phyloP scores from a whole-genome alignment of 2,329 filamentous ascomycete species.

The Fusarium subtropicale region DNA sequence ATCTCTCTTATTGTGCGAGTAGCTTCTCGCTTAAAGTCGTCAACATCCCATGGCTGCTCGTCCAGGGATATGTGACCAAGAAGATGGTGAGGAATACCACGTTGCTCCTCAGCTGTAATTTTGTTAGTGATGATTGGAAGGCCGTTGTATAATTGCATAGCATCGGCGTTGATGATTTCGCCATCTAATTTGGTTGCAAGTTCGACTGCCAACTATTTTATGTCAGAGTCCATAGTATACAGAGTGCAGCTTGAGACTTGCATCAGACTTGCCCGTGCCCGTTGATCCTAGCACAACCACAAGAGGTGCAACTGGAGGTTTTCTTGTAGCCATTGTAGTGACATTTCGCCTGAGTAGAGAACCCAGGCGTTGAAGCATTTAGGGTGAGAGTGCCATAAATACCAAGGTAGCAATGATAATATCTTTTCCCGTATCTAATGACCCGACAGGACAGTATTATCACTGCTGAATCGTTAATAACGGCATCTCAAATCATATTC shows the following conservation, averaged over 20 bases:
- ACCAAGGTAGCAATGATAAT: not conserved
- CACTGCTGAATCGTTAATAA: slow-evolving; percentile 7
- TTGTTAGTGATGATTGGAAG: slow-evolving; percentile 97
- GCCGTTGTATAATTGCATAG: slow-evolving; percentile 96
- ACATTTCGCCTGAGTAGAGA: slow-evolving; percentile 50
- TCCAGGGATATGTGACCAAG: slow-evolving; percentile 81
- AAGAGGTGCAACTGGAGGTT: slow-evolving; percentile 67
- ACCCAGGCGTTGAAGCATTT: slow-evolving; percentile 47
- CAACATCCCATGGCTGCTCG: slow-evolving; percentile 85
- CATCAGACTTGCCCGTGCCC: slow-evolving; percentile 93
- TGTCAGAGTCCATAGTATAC: slow-evolving; percentile 7
- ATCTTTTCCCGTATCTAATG: not conserved
- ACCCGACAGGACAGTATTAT: not conserved
- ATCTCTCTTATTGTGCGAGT: slow-evolving; percentile 80
- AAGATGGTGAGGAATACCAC: slow-evolving; percentile 87
- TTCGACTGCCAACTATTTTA: slow-evolving; percentile 82
- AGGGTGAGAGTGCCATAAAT: slow-evolving; percentile 29
- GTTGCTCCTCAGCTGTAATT: slow-evolving; percentile 78
- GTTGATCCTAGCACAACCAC: slow-evolving; percentile 89
- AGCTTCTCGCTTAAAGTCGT: slow-evolving; percentile 79
- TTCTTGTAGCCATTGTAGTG: slow-evolving; percentile 54
- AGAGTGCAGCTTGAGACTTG: slow-evolving; percentile 55
- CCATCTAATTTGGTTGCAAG: slow-evolving; percentile 85
- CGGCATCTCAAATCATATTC: slow-evolving; percentile 23
- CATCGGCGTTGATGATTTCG: slow-evolving; percentile 96